Percentiles rank a stretch among this genome's conserved stretches.
phyloP scores from a whole-genome alignment of 2,329 filamentous ascomycete genomes.

The Fonsecaea erecta region DNA sequence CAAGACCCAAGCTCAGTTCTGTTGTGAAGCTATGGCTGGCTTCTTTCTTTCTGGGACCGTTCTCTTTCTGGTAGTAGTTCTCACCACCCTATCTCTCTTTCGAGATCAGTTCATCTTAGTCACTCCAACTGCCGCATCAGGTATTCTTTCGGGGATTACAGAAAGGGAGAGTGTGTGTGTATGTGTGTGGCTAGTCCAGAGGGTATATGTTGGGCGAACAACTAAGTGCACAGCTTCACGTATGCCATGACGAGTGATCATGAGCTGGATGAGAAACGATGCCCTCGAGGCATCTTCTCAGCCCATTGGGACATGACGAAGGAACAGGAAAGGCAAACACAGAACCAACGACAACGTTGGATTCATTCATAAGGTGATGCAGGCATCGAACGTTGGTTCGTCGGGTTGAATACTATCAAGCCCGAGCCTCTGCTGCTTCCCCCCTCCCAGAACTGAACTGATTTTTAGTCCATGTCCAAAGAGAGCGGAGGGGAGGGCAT shows the following conservation, averaged over 20 bases:
- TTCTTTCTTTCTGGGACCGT: too few species aligned
- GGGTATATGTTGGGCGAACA: too few species aligned
- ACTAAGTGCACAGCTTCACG: too few species aligned
- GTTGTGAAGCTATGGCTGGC: not conserved
- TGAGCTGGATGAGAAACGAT: too few species aligned
- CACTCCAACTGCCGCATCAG: not conserved
- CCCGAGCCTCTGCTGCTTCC: not conserved
- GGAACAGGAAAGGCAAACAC: not conserved
- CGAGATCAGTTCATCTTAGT: not conserved
- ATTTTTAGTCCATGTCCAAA: constrained; percentile 1
- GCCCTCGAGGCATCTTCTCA: too few species aligned
- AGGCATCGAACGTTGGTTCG: constrained; percentile 11
- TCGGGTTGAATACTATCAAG: not conserved
- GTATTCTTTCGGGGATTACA: not conserved
- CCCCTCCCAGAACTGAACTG: too few species aligned
- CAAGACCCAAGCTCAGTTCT: not conserved
- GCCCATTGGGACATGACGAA: not conserved
- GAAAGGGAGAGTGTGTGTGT: too few species aligned
- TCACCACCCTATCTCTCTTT: not conserved
- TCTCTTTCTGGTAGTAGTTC: not conserved
- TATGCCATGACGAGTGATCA: too few species aligned
- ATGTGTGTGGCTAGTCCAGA: too few species aligned
- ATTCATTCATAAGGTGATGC: constrained; percentile 9
- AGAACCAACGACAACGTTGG: not conserved
- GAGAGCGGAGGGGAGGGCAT: not conserved